These are phyloP conservation scores for Ogataea trehalophila DNA, from an alignment of 805 yeast genomes.

Conservation along the genomic window DNA sequence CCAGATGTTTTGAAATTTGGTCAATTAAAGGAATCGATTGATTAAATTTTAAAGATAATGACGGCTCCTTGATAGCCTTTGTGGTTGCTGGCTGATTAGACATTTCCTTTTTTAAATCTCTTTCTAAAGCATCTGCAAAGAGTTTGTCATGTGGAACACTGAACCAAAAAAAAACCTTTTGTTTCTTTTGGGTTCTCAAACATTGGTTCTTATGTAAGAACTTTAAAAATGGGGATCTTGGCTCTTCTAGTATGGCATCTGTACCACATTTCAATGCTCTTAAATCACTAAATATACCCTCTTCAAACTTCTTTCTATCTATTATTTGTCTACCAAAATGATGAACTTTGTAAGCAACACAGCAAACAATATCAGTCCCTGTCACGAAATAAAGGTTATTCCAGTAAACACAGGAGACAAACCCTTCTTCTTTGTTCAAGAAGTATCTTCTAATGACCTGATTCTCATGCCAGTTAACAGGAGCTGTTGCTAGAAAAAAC, in stretches of 20 bases:
- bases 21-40: constrained; percentile 44
- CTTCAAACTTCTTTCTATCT: constrained; percentile 93
- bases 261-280: constrained; percentile 80
- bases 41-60: constrained; percentile 69
- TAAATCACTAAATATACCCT: constrained; percentile 89
- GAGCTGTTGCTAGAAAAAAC: constrained; percentile 87
- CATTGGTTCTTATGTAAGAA: constrained; percentile 84
- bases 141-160: constrained; percentile 90
- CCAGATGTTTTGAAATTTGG: constrained; percentile 39
- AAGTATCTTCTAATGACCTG: constrained; percentile 84
- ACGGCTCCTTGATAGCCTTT: constrained; percentile 68
- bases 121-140: constrained; percentile 88
- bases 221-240: constrained; percentile 78
- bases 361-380: constrained; percentile 93
- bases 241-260: constrained; percentile 83
- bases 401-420: constrained; percentile 92
- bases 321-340: constrained; percentile 82
- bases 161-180: constrained; percentile 95
- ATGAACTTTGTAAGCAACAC: constrained; percentile 81
- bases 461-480: constrained; percentile 87
- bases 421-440: constrained; percentile 83
- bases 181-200: constrained; percentile 91
- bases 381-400: constrained; percentile 84
- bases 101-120: constrained; percentile 80
- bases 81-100: constrained; percentile 65